Conservation (phyloP, 139 green algal genomes). For the Chlorella sp. region DNA sequence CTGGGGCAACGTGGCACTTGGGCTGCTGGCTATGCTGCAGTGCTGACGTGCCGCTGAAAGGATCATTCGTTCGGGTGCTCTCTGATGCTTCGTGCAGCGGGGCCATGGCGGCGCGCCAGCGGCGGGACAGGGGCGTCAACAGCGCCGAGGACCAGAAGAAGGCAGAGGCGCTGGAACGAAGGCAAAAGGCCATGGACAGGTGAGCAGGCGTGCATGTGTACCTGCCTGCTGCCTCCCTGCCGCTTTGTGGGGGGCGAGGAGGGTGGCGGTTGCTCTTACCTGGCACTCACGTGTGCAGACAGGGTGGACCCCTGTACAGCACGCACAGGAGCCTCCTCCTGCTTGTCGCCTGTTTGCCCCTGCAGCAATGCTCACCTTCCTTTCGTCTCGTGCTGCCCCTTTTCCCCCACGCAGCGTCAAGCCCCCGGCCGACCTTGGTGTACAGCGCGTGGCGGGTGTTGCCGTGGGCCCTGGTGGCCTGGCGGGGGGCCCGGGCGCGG, state of each 20-base stretch:
- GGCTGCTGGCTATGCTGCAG: background rate
- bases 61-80: background rate
- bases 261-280: too few species aligned
- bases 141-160: constrained; percentile 6
- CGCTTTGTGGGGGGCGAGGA: background rate
- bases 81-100: constrained; percentile 13
- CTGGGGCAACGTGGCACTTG: background rate
- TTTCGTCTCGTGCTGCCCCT: too few species aligned
- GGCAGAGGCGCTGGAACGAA: constrained; percentile 25
- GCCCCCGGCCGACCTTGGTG: constrained; percentile 29
- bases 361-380: too few species aligned
- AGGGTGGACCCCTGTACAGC: too few species aligned
- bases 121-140: constrained; percentile 13
- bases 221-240: background rate
- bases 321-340: too few species aligned
- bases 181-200: constrained; percentile 24
- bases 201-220: background rate
- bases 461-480: constrained; percentile 13
- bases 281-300: too few species aligned
- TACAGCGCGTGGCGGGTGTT: constrained; percentile 28
- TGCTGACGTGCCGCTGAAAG: background rate
- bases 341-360: too few species aligned
- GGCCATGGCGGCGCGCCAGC: constrained; percentile 27
- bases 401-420: too few species aligned
- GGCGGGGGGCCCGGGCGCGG: too few species aligned